Base-by-base conservation (phyloP, 2,329 filamentous ascomycete genomes). In the Trichoderma polysporum region DNA sequence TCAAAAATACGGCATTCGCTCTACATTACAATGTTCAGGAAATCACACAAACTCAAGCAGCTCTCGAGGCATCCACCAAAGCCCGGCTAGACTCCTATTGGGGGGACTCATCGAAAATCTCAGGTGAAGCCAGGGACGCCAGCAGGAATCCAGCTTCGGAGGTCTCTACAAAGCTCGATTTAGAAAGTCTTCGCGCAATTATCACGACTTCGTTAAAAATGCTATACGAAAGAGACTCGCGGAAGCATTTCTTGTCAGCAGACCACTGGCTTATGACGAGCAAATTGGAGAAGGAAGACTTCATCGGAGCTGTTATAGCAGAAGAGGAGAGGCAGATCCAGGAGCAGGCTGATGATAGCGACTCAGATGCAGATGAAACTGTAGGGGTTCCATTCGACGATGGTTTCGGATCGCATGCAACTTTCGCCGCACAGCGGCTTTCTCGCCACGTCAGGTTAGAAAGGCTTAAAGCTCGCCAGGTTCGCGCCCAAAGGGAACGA, bases 221-320 rank as follows among this genome's bases (percentile, higher is more conserved):
- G 85, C 82, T 97, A 9, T 97, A 98, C 75, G 94, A 97, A 78
- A 85, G 94, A 76, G 94, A 98, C 77, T 99, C 95, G 8, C 86
- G 95, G 68, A 88, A 94, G 25, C 89, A 86, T 33, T 98, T 98
- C 75, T 80, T 98, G 25, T 91, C 93, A 1, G 80, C 84, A n/a
- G 86, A 88, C 57, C 94, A 97, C 76, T 99, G 95, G 95, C 83
- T 98, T 39, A 98, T 98, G 94, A 95, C 91, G 2, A 83, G 83
- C 0, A 90, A 88, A 68, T 92, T 98, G 66, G 91, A 97, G 73
- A 95, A 97, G 90, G 89, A 91, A 69, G 88, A 90, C 0, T 98
- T 98, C 74, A 91, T 97, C 53, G 85, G 88, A 9, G 90, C 92
- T 2, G 94, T 98, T 1, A 93, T 97, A 2, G 84, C 88, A 53